A percentile compares a stretch with the other conserved stretches of the same genome.
These are phyloP conservation scores for Nitzschia sp. DNA, from an alignment of 108 stramenopile genomes.

Conservation along the genomic window DNA sequence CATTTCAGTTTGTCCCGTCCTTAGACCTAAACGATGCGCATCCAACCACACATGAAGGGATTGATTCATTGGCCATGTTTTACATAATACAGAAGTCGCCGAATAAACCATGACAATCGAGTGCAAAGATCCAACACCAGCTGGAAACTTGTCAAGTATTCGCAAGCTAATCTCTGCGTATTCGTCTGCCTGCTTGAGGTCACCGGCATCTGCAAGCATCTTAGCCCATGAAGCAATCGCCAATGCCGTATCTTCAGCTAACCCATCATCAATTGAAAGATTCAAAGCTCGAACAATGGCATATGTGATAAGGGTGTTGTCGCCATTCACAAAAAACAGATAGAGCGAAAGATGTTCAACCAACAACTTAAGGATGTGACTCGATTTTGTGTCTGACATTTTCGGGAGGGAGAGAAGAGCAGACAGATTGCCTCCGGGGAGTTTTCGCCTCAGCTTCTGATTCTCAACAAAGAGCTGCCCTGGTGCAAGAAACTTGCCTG, in stretches of 20 bases:
- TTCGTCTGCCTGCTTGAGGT: conserved; percentile 14
- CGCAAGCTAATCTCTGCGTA: conserved; percentile 17
- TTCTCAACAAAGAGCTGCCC: conserved; percentile 25
- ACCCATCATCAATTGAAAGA: conserved; percentile 16
- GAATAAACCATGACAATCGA: not conserved
- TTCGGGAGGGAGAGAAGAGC: conserved; percentile 15
- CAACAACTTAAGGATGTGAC: conserved; percentile 5
- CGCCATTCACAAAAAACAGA: not conserved
- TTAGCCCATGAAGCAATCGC: conserved; percentile 6
- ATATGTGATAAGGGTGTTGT: not conserved
- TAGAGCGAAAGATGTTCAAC: not conserved
- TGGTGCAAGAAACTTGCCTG: conserved; percentile 22
- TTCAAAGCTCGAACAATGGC: conserved; percentile 16
- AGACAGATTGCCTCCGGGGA: conserved; percentile 21
- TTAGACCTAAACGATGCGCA: conserved; percentile 19
- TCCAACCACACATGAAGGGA: conserved; percentile 37
- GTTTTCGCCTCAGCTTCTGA: conserved; percentile 8
- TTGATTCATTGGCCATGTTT: conserved; percentile 26
- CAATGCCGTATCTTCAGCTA: conserved; percentile 12
- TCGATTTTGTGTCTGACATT: conserved; percentile 23
- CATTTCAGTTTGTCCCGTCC: conserved; percentile 19
- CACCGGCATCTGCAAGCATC: not conserved
- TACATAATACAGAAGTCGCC: conserved; percentile 4
- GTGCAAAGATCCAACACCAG: conserved; percentile 15
- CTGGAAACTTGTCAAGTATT: conserved; percentile 15